Base-by-base conservation (phyloP, 1,284 basidiomycete genomes). In the Papiliotrema terrestris region DNA sequence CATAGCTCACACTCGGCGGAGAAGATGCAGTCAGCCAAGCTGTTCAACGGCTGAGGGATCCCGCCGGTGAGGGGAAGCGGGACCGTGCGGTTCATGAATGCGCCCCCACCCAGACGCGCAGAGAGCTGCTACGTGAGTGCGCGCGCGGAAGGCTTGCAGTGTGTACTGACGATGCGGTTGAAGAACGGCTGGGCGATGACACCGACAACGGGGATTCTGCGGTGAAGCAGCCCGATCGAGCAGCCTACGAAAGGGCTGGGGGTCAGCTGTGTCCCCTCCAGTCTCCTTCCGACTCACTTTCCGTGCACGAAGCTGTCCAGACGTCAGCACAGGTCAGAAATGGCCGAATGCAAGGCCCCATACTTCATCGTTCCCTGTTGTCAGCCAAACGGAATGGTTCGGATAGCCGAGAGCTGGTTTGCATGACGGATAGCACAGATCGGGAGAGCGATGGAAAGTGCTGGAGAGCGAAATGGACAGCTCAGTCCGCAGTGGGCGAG, bases 141-240 rank as follows among this genome's bases (percentile, higher is more conserved):
- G 26, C 9, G 13, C 41, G 9, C 23, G 26, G 9, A 26, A 11
- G 17, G 1, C 4, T 23, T 41, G 5, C 38, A 29, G 17, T 5
- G 20, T 22, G 35, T 11, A 62, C 50, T 37, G 58, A 87, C 86
- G 51, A 91, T 80, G 54, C 89, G 84, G 65, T 90, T 83, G 54
- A 93, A 80, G 80, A 94, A 93, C 0, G 93, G 93, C 68, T 92
- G 91, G 77, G 84, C 91, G 61, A 93, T 86, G 46, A 94, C 89
- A 1, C 91, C 94, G 19, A 97, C 82, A 2, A 91, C 82, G 1
- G 94, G 89, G 15, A 81, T 80, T 58, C 84, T 83, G 59, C 87
- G 81, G 77, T 89, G 87, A 58, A 93, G 87, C 59, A 97, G 80
- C 1, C 93, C 94, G 52, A 98, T 84, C 15, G 91, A 94, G 72